Evolutionary conservation across 106 monocot genomes (phyloP), one percentile per base, ranked within the genome.

Genomic region (Dioscorea alata): DNA sequence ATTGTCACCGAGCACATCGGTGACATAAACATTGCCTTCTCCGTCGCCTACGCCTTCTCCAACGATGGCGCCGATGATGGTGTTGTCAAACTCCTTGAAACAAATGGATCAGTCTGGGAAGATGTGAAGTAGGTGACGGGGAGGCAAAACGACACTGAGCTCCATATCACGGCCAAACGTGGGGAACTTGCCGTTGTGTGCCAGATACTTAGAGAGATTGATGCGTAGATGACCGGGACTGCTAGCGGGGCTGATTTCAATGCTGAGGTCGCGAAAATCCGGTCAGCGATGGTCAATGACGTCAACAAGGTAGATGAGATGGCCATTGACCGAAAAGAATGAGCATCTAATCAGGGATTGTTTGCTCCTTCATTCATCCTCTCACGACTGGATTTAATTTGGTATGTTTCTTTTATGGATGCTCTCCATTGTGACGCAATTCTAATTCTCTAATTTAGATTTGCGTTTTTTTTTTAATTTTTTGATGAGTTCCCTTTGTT

Each of bases 271-370:
- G 83, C 74, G 23, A 78, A 83, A 66, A 78, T 83, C 48, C 72
- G 78, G 25, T 18, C 65, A 24, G 83, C 78, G 19, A 62, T 83
- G 14, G 83, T 83, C 28, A 78, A 71, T 49, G 83, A 83, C n/a
- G 58, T 74, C 34, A 89, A 85, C 51, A 77, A 90, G 67, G 85
- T 83, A 25, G 89, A 72, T 52, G 83, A 85, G 72, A 90, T 83
- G 8, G 78, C 89, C 32, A 69, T 90, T 85, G 5, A 20, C 28
- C 54, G 79, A 65, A 72, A 89, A 77, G 89, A 85, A 80, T 50
- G 15, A 69, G n/a, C n/a, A n/a, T n/a, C n/a, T n/a, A n/a, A n/a
- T n/a, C n/a, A n/a, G n/a, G n/a, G n/a, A n/a, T n/a, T n/a, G n/a
- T n/a, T n/a, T n/a, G n/a, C n/a, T n/a, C n/a, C n/a, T n/a, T n/a